Conservation (phyloP, 371 early-diverging fungal species). For the Syncephalastrum sp. region DNA sequence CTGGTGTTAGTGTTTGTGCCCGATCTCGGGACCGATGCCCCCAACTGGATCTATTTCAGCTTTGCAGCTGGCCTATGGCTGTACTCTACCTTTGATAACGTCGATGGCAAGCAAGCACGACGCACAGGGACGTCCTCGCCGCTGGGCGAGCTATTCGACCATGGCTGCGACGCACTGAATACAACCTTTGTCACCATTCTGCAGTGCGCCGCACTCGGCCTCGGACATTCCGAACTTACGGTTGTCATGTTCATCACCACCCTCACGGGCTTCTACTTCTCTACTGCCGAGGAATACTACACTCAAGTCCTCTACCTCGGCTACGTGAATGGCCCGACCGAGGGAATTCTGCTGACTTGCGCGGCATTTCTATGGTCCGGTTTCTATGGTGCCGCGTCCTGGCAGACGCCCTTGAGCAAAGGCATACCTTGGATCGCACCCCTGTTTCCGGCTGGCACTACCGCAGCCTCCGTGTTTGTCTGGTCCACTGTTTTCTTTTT, state of each 20-base stretch:
- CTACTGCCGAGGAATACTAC: constrained; percentile 97
- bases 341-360: constrained; percentile 84
- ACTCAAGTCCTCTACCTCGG: constrained; percentile 92
- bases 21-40: constrained; percentile 69
- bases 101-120: constrained; percentile 99
- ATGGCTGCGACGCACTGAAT: constrained; percentile 94
- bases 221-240: constrained; percentile 73
- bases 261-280: constrained; percentile 84
- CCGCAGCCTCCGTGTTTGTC: constrained; percentile 19
- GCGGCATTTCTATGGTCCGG: constrained; percentile 74
- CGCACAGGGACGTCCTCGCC: constrained; percentile 91
- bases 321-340: constrained; percentile 94
- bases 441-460: constrained; percentile 14
- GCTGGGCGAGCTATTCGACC: constrained; percentile 95
- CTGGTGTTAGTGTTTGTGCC: constrained; percentile 72
- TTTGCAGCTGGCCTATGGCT: constrained; percentile 90
- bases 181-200: constrained; percentile 83
- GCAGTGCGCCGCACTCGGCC: constrained; percentile 82
- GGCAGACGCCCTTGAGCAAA: constrained; percentile 18
- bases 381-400: constrained; percentile 28
- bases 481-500: constrained; percentile 20
- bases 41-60: constrained; percentile 85
- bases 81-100: constrained; percentile 96
- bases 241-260: constrained; percentile 66
- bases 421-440: constrained; percentile 12